Evolutionary conservation across 805 yeast genomes (phyloP), one percentile per base, ranked within the genome.

Genomic region (Suhomyces sp.): DNA sequence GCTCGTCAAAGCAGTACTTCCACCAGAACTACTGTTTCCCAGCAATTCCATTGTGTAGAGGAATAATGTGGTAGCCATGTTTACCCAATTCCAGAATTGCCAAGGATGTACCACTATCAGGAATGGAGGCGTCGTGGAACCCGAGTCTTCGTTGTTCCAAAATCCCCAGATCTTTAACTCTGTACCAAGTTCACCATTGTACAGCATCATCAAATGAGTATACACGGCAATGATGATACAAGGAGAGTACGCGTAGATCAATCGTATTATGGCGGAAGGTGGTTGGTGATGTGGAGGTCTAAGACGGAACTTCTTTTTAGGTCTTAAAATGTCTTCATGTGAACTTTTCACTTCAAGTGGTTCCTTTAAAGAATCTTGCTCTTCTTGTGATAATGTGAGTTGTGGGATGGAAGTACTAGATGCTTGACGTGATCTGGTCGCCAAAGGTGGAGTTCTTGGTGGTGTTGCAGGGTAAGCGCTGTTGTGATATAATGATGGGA

Each of bases 21-120:
- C 57, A 17, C 53, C 54, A 13, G 58, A 37, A 26, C 53, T 48
- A 21, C 52, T 51, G 42, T 61, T 60, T 12, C 71, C 69, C 46
- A 79, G 60, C 40, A 91, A 67, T 62, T 91, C 98, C 30, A 84
- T 68, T 19, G 83, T 80, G 59, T 91, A 91, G 18, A 93, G 68
- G n/a, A 79, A 65, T 38, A 93, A 64, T 8, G 95, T 84, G 35
- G 83, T 74, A 46, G 83, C 79, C 68, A 91, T 85, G 56, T 91
- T 91, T 39, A 86, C 76, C 98, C 98, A 91, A 51, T 90, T 87
- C 98, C 98, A 91, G 56, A 93, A 85, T 51, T 88, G 88, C 87
- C 95, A 84, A n/a, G 96, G 83, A 54, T 81, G 79, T 18, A 74
- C 72, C 5, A 57, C 48, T 10, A 62, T 47, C 13, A 44, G 42